Base-by-base conservation (phyloP, 331 rosid species). In the Arachis monticola region DNA sequence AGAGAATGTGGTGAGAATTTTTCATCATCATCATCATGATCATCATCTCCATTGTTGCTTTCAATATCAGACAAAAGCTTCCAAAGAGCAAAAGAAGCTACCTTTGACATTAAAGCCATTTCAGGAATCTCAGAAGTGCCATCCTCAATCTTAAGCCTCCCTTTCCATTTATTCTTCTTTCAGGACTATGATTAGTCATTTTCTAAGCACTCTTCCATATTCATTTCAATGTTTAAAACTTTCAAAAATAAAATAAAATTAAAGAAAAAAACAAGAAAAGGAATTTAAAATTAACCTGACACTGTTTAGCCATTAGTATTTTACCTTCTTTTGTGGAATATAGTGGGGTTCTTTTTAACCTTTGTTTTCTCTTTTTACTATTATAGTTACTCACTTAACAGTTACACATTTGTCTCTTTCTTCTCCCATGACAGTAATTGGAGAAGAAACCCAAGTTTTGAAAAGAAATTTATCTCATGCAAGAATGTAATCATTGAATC, bases 1-100 rank as follows among this genome's bases (percentile, higher is more conserved):
- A 74, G 83, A 74, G 83, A 85, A 74, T 55, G 82, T 67, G 82
- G 80, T 67, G 81, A 69, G 85, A 76, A 82, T 86, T 84, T 85
- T 81, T 90, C 85, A 88, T 88, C 79, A 84, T 90, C 84, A 88
- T 81, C 87, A 78, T 79, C 40, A 35, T 35, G 40, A 35, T 83
- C 81, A 85, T 81, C 87, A 78, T 79, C 77, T 80, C 84, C 90
- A 77, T 80, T 88, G 12, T 50, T 50, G 95, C 91, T 84, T 89
- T 89, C 87, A 85, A 90, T 80, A 94, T 90, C 96, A 88, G 88
- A 87, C 93, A 90, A 91, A 85, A 91, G 91, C 93, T 88, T 85
- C 81, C 75, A 51, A 41, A 67, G 89, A 80, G 84, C 78, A 83
- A 89, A 94, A 91, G 91, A 86, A 85, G 82, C 73, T 81, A 85